Conservation (phyloP, 805 yeast species). For the Yarrowia porcina region DNA sequence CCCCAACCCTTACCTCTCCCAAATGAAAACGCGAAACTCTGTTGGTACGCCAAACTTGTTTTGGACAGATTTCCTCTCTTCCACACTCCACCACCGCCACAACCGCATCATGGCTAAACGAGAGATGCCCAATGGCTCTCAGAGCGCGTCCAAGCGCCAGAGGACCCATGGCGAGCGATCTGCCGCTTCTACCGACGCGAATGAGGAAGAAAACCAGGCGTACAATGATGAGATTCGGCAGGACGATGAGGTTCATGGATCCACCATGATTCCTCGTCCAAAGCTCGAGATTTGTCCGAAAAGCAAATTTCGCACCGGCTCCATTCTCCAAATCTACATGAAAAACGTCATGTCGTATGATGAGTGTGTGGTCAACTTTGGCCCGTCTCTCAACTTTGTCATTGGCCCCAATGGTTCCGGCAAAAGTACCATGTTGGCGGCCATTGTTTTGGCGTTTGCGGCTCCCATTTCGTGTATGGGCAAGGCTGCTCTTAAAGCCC, state of each 20-base stretch:
- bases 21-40: conserved; percentile 8
- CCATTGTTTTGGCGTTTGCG: conserved; percentile 74
- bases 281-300: neutral
- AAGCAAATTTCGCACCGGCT: conserved; percentile 46
- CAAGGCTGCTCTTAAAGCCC: conserved; percentile 44
- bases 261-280: neutral
- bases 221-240: conserved; percentile 4
- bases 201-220: neutral
- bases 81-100: no score
- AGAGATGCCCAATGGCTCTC: neutral
- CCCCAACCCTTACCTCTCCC: no score
- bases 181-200: neutral
- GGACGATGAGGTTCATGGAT: neutral
- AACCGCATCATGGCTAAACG: neutral
- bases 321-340: conserved; percentile 50
- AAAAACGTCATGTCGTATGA: conserved; percentile 64
- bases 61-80: no score
- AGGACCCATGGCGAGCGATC: neutral
- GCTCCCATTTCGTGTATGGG: conserved; percentile 13
- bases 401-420: conserved; percentile 98
- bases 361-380: conserved; percentile 62
- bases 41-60: neutral
- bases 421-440: conserved; percentile 88
- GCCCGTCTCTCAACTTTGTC: conserved; percentile 84
- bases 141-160: neutral